Conservation (phyloP, 805 yeast genomes). For the Tetrapisispora phaffii region DNA sequence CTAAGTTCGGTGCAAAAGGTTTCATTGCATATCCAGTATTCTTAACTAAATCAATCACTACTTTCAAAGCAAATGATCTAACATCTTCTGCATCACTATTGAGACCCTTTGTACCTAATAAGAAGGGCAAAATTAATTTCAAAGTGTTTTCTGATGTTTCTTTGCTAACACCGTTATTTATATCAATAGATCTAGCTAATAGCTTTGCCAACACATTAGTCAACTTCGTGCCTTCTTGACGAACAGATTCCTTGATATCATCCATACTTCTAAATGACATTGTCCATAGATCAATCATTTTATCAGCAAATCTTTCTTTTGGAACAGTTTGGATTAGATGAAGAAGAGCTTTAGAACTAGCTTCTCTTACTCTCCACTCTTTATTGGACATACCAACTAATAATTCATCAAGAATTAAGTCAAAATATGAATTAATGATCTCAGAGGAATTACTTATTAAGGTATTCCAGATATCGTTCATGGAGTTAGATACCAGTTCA, state of each 20-base stretch:
- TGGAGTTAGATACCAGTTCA: constrained; percentile 60
- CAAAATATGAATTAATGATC: constrained; percentile 45
- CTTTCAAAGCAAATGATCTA: constrained; percentile 60
- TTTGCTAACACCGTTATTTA: constrained; percentile 32
- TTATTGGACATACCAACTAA: constrained; percentile 59
- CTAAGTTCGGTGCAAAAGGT: constrained; percentile 58
- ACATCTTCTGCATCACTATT: constrained; percentile 83
- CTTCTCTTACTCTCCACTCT: constrained; percentile 93
- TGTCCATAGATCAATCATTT: constrained; percentile 66
- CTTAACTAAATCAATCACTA: constrained; percentile 61
- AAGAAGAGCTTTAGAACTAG: constrained; percentile 61
- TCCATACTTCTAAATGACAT: constrained; percentile 85
- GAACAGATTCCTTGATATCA: constrained; percentile 88
- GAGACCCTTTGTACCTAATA: constrained; percentile 69
- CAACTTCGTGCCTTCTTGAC: constrained; percentile 65
- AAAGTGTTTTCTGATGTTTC: constrained; percentile 39
- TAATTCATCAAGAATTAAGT: constrained; percentile 53
- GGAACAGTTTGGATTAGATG: constrained; percentile 60
- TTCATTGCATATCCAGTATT: constrained; percentile 50
- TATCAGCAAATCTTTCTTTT: constrained; percentile 37
- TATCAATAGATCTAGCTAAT: constrained; percentile 48
- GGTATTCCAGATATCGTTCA: constrained; percentile 82
- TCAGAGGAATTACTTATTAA: constrained; percentile 48
- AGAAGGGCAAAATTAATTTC: constrained; percentile 59
- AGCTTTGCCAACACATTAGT: constrained; percentile 57